Evolutionary conservation across 805 yeast genomes (phyloP), one percentile per base, ranked within the genome.

Genomic region (Komagataella pastoris): DNA sequence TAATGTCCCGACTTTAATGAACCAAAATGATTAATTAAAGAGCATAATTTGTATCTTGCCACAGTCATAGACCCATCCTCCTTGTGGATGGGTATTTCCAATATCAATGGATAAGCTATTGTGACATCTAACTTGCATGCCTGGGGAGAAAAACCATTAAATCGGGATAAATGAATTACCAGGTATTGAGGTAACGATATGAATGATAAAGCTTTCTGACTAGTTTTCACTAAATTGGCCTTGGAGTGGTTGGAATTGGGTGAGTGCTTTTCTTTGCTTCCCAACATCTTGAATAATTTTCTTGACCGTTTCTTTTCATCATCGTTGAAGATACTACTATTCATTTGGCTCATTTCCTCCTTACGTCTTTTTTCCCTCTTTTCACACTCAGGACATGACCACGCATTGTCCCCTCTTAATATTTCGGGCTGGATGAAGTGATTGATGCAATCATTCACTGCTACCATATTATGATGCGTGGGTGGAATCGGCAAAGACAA

Each of bases 321-420:
- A 53, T 57, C 21, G 48, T 69, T 47, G 65, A 58, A 14, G 52
- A 54, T 58, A 59, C 58, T 51, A 43, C 43, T 51, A 44, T 24
- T 54, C 48, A 23, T 52, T 52, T 21, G 54, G 18, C 17, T 47
- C 49, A 10, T 51, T 49, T 21, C 49, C 49, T 30, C 30, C 24
- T 17, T 17, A 56, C 23, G 23, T 2, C 49, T 3, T 19, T 55
- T 53, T 46, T 56, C 53, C 52, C 52, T 47, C 54, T 74, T 66
- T 50, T 64, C 65, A 67, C 95, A 85, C 51, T 79, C 77, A 6
- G 93, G 90, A 68, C 95, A 85, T 56, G 82, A 77, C 95, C 95
- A 85, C 1, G 93, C 87, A 65, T 85, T 85, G 6, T 82, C 90
- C 23, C 88, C 84, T n/a, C 72, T 69, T 50, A 85, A 65, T 3